Evolutionary conservation across 257 asterid genomes (phyloP).

Genomic region (Ajuga chamaepitys): DNA sequence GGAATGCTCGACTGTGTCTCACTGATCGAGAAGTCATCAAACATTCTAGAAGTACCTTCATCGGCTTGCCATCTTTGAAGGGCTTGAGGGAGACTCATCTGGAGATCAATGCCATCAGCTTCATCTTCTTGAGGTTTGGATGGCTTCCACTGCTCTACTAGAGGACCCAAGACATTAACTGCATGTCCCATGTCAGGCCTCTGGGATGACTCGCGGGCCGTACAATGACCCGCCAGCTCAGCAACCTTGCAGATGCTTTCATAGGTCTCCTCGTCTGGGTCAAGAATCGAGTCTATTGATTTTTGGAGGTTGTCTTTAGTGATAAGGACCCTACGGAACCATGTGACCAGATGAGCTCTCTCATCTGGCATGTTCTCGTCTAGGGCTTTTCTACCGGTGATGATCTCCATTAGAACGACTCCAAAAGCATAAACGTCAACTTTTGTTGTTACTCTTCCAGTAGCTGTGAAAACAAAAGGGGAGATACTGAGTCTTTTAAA

Average conservation of each 20-base stretch:
- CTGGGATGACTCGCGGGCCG: constrained; percentile 86
- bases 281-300: constrained; percentile 62
- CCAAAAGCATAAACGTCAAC: constrained; percentile 95
- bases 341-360: constrained; percentile 77
- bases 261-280: constrained; percentile 65
- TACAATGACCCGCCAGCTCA: constrained; percentile 88
- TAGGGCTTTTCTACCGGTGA: constrained; percentile 77
- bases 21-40: constrained; percentile 54
- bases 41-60: constrained; percentile 94
- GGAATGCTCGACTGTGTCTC: constrained; percentile 80
- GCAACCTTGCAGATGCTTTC: constrained; percentile 80
- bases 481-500: neutral
- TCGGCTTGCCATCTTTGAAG: constrained; percentile 92
- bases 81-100: constrained; percentile 84
- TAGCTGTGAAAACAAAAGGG: constrained; percentile 42
- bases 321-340: constrained; percentile 90
- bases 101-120: constrained; percentile 50
- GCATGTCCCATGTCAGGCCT: constrained; percentile 99
- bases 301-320: constrained; percentile 65
- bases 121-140: constrained; percentile 59
- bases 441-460: constrained; percentile 91
- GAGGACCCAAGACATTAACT: constrained; percentile 80
- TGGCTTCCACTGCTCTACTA: constrained; percentile 89
- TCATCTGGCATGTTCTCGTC: constrained; percentile 86
- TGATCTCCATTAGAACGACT: constrained; percentile 78